Conservation (phyloP, 139 green algal genomes). For the Micractinium conductrix region DNA sequence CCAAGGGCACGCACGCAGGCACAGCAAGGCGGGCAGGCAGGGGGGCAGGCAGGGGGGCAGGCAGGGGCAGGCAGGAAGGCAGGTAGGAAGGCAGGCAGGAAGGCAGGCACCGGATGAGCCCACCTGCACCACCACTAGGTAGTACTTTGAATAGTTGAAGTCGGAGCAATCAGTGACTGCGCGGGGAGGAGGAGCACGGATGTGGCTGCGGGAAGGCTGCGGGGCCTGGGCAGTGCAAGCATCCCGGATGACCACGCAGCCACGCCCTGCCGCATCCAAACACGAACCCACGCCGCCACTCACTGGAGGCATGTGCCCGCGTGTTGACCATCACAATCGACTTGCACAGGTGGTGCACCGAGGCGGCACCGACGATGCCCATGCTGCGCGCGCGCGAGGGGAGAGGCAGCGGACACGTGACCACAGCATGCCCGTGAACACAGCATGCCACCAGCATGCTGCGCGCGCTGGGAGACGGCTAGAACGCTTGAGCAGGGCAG, state of each 20-base stretch:
- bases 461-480: not conserved
- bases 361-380: conserved; percentile 26
- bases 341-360: conserved; percentile 82
- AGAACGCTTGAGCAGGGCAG: too few species aligned
- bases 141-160: conserved; percentile 75
- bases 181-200: not conserved
- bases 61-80: too few species aligned
- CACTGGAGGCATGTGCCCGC: conserved; percentile 35
- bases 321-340: conserved; percentile 92
- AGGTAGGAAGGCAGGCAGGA: too few species aligned
- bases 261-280: not conserved
- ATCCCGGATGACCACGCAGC: too few species aligned
- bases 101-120: too few species aligned
- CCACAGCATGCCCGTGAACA: not conserved
- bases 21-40: too few species aligned
- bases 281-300: not conserved
- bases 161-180: conserved; percentile 53
- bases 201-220: too few species aligned
- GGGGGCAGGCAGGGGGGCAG: too few species aligned
- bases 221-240: too few species aligned
- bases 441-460: not conserved
- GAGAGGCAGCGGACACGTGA: not conserved
- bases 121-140: conserved; percentile 84
- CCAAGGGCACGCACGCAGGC: too few species aligned
- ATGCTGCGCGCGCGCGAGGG: not conserved